A percentile compares a stretch with the other conserved stretches of the same genome.
These are phyloP conservation scores for Sarcocystis neurona DNA, from an alignment of 169 alveolate species.

Conservation along the genomic window DNA sequence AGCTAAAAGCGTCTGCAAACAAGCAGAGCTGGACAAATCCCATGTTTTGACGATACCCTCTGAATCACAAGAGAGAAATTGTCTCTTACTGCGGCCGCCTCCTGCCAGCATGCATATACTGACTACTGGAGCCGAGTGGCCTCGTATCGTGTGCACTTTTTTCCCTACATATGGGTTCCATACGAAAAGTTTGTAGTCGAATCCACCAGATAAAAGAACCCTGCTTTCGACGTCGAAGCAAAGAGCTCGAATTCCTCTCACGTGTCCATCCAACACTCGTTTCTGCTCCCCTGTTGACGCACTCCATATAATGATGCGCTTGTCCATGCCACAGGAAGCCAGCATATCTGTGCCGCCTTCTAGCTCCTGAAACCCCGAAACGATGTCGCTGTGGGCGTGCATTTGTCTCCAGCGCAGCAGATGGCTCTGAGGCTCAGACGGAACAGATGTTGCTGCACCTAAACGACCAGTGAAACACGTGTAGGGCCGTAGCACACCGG, in stretches of 20 bases:
- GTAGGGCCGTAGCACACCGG: no score
- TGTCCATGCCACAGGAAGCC: conserved; percentile 41
- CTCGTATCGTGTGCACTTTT: conserved; percentile 71
- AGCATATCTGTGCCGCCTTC: neutral
- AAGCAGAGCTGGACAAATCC: conserved; percentile 75
- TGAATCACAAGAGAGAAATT: conserved; percentile 75
- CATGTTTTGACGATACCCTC: conserved; percentile 78
- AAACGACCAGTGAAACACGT: neutral
- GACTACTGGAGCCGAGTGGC: conserved; percentile 76
- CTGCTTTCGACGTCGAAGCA: conserved; percentile 22
- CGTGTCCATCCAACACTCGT: conserved; percentile 12
- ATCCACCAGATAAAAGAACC: conserved; percentile 35
- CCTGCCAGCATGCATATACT: conserved; percentile 76
- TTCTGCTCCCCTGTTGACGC: conserved; percentile 15
- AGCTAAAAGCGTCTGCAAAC: conserved; percentile 73
- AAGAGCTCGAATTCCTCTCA: neutral
- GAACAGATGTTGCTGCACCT: conserved; percentile 52
- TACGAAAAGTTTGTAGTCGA: conserved; percentile 61
- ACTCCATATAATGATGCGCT: neutral
- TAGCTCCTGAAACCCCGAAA: neutral
- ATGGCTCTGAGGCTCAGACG: neutral
- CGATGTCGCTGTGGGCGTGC: conserved; percentile 11
- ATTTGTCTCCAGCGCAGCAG: conserved; percentile 11
- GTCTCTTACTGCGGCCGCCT: conserved; percentile 49
- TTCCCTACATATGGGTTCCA: conserved; percentile 79